Evolutionary conservation across 2,329 filamentous ascomycete genomes (phyloP), one percentile per base, ranked within the genome.

Genomic region (Aspergillus awamori): DNA sequence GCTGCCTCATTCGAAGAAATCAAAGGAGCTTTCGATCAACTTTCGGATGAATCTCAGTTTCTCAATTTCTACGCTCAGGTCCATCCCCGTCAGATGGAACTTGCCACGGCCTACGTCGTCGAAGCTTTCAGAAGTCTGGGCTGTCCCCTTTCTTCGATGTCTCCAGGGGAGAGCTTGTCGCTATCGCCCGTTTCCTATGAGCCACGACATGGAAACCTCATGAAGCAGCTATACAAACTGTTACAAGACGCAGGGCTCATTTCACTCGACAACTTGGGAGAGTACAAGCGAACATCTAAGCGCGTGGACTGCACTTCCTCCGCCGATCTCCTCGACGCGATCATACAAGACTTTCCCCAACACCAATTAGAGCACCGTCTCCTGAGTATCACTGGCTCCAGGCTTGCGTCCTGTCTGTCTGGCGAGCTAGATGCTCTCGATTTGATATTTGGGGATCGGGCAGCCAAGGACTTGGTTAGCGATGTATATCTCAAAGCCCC

Each of bases 321-420:
- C 1, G 20, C 4, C 3, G 8, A 20, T 1, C 26, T 63, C 11
- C 36, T 56, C 13, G 3, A 49, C 1, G 22, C 55, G 4, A 45
- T 78, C 1, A 49, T 75, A 2, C 33, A 53, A 1, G 51, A 66
- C 10, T 74, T 70, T 36, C 77, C 79, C 0, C 61, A 72, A 5
- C 74, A 81, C 59, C 64, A 55, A 1, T 67, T 59, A 5, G 75
- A 74, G 17, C 66, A 72, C 28, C 64, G 71, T 17, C 74, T 81
- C 0, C 60, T 78, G 0, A 53, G 71, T 11, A 67, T 66, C 3
- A 75, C 73, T 0, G 80, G 75, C 0, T 58, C 72, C 0, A 57
- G 67, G 6, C 69, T 83, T 0, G 78, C 79, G 1, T 70, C 74
- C 0, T 79, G 75, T 53, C 69, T 83, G 0, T 66, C 65, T 0